These are phyloP conservation scores for Podaxis sp. DNA, from an alignment of 768 basidiomycete species.

Conservation along the genomic window DNA sequence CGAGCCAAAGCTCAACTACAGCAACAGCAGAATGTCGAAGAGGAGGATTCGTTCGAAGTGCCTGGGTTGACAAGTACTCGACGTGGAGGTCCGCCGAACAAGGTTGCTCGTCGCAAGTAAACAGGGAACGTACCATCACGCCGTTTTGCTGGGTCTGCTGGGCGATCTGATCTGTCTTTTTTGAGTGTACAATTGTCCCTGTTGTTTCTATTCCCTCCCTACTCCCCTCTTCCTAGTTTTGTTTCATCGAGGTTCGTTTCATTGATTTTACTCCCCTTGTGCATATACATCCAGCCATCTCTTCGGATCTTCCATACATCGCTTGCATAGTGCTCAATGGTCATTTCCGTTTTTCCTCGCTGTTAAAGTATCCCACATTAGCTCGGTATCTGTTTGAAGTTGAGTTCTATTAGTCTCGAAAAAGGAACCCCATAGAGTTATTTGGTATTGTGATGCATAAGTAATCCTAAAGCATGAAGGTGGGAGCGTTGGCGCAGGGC, in stretches of 20 bases:
- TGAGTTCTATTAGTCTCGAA: neutral
- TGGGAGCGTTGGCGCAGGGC: neutral
- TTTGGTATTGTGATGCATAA: neutral
- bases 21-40: conserved; percentile 5
- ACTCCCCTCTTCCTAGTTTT: neutral
- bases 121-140: neutral
- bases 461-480: neutral
- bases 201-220: neutral
- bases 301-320: conserved; percentile 11
- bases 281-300: conserved; percentile 13
- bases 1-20: conserved; percentile 15
- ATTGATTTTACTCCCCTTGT: neutral
- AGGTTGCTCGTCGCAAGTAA: conserved; percentile 14
- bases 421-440: too few species aligned
- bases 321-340: neutral
- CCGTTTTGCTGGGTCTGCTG: neutral
- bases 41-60: conserved; percentile 15
- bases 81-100: conserved; percentile 14
- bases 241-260: neutral
- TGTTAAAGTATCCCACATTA: neutral
- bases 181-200: neutral
- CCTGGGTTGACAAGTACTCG: conserved; percentile 12
- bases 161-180: neutral
- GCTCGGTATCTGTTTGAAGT: neutral
- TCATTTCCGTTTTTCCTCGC: neutral